A percentile compares a stretch with the other conserved stretches of the same genome.
Conservation (phyloP, 176 grass and related monocot genomes). For the Oryza brachyantha region DNA sequence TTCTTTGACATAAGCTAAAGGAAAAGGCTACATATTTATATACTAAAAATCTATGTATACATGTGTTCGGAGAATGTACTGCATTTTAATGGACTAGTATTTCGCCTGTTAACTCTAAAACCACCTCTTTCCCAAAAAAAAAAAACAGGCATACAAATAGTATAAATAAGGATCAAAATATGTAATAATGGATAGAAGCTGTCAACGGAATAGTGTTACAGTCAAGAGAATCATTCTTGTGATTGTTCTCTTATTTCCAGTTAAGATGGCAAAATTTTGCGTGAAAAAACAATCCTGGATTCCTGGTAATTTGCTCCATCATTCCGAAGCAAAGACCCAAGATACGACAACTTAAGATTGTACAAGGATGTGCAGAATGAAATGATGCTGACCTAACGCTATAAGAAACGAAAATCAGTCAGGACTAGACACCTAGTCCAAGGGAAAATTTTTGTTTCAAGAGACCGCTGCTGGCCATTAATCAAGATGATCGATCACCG, state of each 20-base stretch:
- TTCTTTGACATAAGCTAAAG: no score
- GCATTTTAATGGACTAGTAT: background rate
- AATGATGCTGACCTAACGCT: slow-evolving; percentile 43
- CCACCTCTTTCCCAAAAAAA: background rate
- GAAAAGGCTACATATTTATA: no score
- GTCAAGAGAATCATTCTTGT: slow-evolving; percentile 8
- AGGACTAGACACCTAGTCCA: slow-evolving; percentile 38
- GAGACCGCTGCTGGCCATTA: background rate
- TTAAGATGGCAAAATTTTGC: slow-evolving; percentile 21
- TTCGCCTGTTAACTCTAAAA: background rate
- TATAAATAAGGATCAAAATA: background rate
- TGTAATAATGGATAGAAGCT: background rate
- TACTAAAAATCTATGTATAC: no score
- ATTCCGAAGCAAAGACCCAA: slow-evolving; percentile 11
- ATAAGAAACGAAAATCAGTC: slow-evolving; percentile 17
- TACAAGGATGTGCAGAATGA: slow-evolving; percentile 27
- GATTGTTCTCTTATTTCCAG: slow-evolving; percentile 39
- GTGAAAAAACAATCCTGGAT: background rate
- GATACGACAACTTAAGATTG: slow-evolving; percentile 5
- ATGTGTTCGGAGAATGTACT: background rate
- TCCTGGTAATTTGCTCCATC: slow-evolving; percentile 14
- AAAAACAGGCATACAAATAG: no score
- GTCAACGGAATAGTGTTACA: background rate
- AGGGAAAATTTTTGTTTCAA: background rate
- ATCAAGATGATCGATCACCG: slow-evolving; percentile 66